Conservation (phyloP, 495 filamentous ascomycete species). For the Cetradonia linearis region DNA sequence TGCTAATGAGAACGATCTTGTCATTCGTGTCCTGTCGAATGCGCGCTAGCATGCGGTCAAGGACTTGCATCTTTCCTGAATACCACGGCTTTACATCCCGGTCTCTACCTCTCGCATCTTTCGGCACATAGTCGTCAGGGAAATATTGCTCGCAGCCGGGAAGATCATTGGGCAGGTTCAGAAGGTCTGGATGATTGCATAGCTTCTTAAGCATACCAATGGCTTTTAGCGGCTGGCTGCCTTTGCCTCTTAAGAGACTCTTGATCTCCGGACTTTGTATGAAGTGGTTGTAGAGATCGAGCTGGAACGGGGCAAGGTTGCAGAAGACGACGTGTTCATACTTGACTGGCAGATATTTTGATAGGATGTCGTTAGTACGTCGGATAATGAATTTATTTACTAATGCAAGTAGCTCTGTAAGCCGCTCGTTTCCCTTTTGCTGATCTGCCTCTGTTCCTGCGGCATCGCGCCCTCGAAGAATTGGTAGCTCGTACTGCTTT, state of each 20-base stretch:
- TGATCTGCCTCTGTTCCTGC: constrained; percentile 76
- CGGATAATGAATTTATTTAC: constrained; percentile 99
- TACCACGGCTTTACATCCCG: constrained; percentile 93
- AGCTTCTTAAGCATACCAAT: constrained; percentile 96
- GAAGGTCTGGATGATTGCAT: constrained; percentile 94
- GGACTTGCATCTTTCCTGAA: constrained; percentile 95
- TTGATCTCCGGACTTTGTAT: constrained; percentile 93
- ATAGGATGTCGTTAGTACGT: constrained; percentile 93
- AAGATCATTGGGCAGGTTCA: constrained; percentile 74
- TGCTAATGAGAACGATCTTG: constrained; percentile 98
- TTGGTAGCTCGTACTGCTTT: constrained; percentile 88
- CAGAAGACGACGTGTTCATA: constrained; percentile 99
- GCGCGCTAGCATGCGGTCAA: constrained; percentile 94
- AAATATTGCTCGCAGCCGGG: constrained; percentile 75
- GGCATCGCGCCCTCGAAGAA: constrained; percentile 85
- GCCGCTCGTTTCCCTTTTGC: constrained; percentile 72
- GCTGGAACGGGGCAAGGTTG: constrained; percentile 85
- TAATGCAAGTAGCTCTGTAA: constrained; percentile 65
- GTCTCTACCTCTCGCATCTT: constrained; percentile 78
- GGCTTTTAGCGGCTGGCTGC: constrained; percentile 90
- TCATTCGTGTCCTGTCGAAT: constrained; percentile 96
- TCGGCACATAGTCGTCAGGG: constrained; percentile 81
- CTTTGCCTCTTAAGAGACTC: constrained; percentile 83
- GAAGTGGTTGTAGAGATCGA: constrained; percentile 91
- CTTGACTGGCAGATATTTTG: constrained; percentile 96